Evolutionary conservation across 1,139 yeast genomes (phyloP).

Genomic region (Sugiyamaella paludigena): DNA sequence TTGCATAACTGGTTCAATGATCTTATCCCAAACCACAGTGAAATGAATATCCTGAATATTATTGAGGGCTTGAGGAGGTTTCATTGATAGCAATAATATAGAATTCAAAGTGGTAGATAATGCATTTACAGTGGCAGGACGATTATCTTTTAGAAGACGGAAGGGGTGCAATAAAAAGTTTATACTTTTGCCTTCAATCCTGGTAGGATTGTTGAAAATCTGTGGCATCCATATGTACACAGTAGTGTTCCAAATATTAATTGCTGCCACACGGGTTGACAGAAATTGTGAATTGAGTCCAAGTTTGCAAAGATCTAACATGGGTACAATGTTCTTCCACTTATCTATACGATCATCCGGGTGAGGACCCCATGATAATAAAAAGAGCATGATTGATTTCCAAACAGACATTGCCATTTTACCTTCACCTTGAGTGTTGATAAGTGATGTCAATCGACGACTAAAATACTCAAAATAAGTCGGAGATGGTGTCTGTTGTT

Average conservation of each 20-base stretch:
- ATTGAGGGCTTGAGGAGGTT: conserved; percentile 12
- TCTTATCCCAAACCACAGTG: conserved; percentile 19
- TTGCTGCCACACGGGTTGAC: conserved; percentile 21
- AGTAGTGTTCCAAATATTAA: conserved; percentile 23
- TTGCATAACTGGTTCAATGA: conserved; percentile 17
- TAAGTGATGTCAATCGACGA: conserved; percentile 12
- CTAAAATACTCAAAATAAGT: conserved; percentile 20
- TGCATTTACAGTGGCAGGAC: conserved; percentile 9
- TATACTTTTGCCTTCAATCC: conserved; percentile 11
- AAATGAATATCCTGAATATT: conserved; percentile 12
- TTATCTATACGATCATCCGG: conserved; percentile 20
- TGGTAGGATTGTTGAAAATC: conserved; percentile 10
- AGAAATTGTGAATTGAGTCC: conserved; percentile 24
- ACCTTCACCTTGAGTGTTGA: conserved; percentile 20
- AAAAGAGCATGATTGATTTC: conserved; percentile 21
- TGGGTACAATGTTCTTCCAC: conserved; percentile 23
- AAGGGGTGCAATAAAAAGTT: conserved; percentile 23
- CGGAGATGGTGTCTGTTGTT: neutral
- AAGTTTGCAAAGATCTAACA: conserved; percentile 23
- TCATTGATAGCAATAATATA: conserved; percentile 16
- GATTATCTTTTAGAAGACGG: conserved; percentile 17
- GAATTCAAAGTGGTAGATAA: conserved; percentile 10
- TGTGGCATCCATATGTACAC: conserved; percentile 21
- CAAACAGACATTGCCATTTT: conserved; percentile 23
- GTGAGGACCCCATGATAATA: conserved; percentile 20